Conservation (phyloP, 192 early-diverging fungal species). For the Coemansia sp. region DNA sequence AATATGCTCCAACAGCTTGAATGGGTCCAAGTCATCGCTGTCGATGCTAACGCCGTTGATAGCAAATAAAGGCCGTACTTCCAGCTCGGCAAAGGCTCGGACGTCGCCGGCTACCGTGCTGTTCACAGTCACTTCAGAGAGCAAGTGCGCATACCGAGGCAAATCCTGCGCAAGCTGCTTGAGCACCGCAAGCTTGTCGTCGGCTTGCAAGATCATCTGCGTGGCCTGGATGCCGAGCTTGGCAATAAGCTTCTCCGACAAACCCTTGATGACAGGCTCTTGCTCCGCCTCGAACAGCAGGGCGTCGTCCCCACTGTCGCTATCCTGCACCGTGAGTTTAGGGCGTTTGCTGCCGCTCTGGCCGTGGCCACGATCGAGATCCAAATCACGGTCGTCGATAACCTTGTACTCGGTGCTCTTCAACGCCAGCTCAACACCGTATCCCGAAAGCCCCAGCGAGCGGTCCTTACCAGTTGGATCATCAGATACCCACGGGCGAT, state of each 20-base stretch:
- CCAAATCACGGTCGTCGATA: conserved; percentile 83
- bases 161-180: conserved; percentile 79
- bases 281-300: conserved; percentile 88
- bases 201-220: conserved; percentile 68
- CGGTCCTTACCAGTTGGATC: neutral
- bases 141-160: conserved; percentile 84
- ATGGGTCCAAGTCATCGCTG: conserved; percentile 65
- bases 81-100: conserved; percentile 21
- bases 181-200: conserved; percentile 68
- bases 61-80: conserved; percentile 49
- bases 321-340: neutral
- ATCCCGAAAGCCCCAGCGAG: conserved; percentile 76
- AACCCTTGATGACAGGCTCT: conserved; percentile 86
- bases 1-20: conserved; percentile 64
- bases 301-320: conserved; percentile 72
- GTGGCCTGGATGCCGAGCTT: conserved; percentile 74
- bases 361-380: conserved; percentile 24
- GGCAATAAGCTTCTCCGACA: conserved; percentile 54
- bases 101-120: conserved; percentile 54
- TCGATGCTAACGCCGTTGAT: conserved; percentile 71
- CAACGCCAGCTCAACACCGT: conserved; percentile 91
- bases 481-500: conserved; percentile 58
- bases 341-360: neutral
- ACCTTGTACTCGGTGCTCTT: conserved; percentile 98
- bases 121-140: conserved; percentile 63